A percentile compares a stretch with the other conserved stretches of the same genome.
Conservation (phyloP, 306 rosid species). For the Cicer yamashitae region DNA sequence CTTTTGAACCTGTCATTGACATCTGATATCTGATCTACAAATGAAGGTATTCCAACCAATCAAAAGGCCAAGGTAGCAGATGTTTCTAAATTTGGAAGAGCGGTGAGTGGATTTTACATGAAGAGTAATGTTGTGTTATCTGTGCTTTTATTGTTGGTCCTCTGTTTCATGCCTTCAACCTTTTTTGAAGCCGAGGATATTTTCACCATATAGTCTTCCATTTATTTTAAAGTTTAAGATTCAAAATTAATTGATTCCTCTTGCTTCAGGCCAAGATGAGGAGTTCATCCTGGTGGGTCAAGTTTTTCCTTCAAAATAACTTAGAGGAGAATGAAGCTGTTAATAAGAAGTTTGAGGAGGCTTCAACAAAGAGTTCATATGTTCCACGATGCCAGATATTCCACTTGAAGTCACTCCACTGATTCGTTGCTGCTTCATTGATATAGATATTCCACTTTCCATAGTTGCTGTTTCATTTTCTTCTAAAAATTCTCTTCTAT, state of each 20-base stretch:
- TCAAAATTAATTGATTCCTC: slow-evolving; percentile 14
- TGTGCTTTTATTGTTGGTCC: slow-evolving; percentile 7
- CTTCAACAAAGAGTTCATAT: slow-evolving; percentile 61
- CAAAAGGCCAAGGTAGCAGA: slow-evolving; percentile 70
- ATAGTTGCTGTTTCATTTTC: slow-evolving; percentile 36
- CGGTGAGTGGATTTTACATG: slow-evolving; percentile 58
- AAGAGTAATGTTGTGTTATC: slow-evolving; percentile 32
- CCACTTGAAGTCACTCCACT: slow-evolving; percentile 70
- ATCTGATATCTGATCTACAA: slow-evolving; percentile 25
- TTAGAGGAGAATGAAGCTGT: slow-evolving; percentile 69
- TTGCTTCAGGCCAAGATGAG: slow-evolving; percentile 75
- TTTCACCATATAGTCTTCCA: not conserved
- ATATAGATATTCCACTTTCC: slow-evolving; percentile 21
- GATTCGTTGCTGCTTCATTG: slow-evolving; percentile 29
- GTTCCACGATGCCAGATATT: slow-evolving; percentile 66
- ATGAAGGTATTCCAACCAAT: slow-evolving; percentile 64
- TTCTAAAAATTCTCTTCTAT: slow-evolving; percentile 35
- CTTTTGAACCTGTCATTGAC: slow-evolving; percentile 27
- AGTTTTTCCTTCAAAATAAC: slow-evolving; percentile 61
- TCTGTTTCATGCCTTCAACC: not conserved
- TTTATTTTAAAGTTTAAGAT: not conserved
- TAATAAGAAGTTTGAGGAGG: slow-evolving; percentile 62
- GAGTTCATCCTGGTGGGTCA: slow-evolving; percentile 73
- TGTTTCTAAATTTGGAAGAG: slow-evolving; percentile 72
- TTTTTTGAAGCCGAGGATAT: slow-evolving; percentile 30